Evolutionary conservation across 2,329 filamentous ascomycete genomes (phyloP).

Genomic region (Scedosporium dehoogii): DNA sequence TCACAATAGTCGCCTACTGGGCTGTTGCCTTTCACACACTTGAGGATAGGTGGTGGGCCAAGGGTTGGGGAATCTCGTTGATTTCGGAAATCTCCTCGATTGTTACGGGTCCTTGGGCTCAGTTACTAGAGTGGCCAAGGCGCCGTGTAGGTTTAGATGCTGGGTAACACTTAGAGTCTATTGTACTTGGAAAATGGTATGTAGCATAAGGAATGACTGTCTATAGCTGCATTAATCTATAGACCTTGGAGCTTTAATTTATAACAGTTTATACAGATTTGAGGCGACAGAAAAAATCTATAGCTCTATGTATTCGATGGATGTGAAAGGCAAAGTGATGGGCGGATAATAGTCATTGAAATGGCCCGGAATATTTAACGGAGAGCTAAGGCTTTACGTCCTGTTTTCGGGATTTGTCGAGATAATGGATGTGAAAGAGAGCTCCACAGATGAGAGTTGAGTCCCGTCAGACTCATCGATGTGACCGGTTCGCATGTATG

Average conservation of each 20-base stretch:
- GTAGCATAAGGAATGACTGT: neutral
- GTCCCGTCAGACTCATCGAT: neutral
- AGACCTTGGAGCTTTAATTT: neutral
- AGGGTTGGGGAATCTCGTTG: slow-evolving; percentile 9
- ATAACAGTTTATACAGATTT: neutral
- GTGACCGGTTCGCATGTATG: slow-evolving; percentile 5
- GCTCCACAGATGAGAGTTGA: neutral
- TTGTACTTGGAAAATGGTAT: neutral
- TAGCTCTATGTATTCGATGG: neutral
- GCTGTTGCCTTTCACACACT: slow-evolving; percentile 7
- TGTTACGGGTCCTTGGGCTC: neutral
- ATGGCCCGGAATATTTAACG: neutral
- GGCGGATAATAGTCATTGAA: neutral
- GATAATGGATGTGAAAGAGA: neutral
- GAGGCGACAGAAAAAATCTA: neutral
- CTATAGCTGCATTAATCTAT: neutral
- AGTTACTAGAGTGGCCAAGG: neutral
- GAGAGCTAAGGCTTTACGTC: neutral
- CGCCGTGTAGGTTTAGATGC: neutral
- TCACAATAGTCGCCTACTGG: slow-evolving; percentile 10
- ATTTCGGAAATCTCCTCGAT: slow-evolving; percentile 5
- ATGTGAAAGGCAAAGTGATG: neutral
- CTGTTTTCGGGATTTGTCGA: neutral
- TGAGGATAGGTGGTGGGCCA: slow-evolving; percentile 10
- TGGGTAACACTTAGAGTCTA: neutral